Evolutionary conservation across 768 basidiomycete species (phyloP), one percentile per base, ranked within the genome.

Genomic region (Pleurotus platypus): DNA sequence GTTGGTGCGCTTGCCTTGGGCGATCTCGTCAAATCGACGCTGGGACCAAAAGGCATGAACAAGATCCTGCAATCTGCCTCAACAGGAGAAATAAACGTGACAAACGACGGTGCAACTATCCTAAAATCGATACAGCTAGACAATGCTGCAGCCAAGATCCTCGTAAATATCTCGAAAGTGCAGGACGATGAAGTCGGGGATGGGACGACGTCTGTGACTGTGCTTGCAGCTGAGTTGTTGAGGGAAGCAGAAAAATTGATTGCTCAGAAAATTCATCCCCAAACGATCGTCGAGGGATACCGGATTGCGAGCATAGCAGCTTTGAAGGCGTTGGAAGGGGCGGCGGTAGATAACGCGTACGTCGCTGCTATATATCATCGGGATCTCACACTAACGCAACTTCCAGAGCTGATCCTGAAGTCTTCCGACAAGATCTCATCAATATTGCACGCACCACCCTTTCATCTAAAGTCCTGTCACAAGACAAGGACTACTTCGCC

Each of bases 31-130:
- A 98, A 98, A 75, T 96, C 94, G 1, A 99, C 97, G 6, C 82
- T 99, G 2, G 97, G 97, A 7, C 97, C 97, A 20, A 98, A 99
- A 73, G 97, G 97, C 56, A 99, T 98, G 96, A 98, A 98, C 86
- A 98, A 98, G 78, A 98, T 99, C 61, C 84, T 99, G 13, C 96
- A 95, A 72, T 95, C 93, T 1, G 85, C 73, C 1, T 92, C 94
- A 4, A 84, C 89, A 0, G 93, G 94, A 4, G 91, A 94, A 26
- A 91, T 99, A 66, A 97, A 87, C 61, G 96, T 99, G 49, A 99
- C 97, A 9, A 99, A 99, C 72, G 97, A 99, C 70, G 97, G 97
- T 3, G 97, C 97, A 3, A 98, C 97, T 47, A 99, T 98, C 66
- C 83, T 99, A 57, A 98, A 98, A 71, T 87, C 92, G 48, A 98